These are phyloP conservation scores for Leucosporidium creatinivorum DNA, from an alignment of 768 basidiomycete genomes.

Conservation along the genomic window DNA sequence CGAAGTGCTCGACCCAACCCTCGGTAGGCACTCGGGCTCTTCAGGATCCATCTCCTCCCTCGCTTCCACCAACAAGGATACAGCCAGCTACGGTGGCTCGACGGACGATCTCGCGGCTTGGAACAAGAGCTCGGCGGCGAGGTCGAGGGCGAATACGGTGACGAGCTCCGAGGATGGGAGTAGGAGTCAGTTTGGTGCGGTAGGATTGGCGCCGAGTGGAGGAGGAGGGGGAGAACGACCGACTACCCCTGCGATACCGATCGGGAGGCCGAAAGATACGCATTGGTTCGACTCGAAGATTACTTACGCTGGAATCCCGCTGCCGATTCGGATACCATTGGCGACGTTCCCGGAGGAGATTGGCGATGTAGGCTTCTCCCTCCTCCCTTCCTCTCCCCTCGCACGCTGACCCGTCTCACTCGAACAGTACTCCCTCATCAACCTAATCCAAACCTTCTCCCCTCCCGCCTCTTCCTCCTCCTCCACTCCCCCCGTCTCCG, in stretches of 20 bases:
- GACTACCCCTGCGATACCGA: neutral
- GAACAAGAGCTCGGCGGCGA: neutral
- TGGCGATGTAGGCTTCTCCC: constrained; percentile 64
- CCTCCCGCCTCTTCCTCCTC: constrained; percentile 54
- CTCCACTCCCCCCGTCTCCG: constrained; percentile 44
- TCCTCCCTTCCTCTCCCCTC: neutral
- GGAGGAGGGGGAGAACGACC: neutral
- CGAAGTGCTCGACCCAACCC: constrained; percentile 8
- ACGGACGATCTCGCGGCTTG: constrained; percentile 5
- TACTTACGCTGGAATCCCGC: constrained; percentile 65
- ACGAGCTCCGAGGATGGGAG: constrained; percentile 3
- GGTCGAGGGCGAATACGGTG: constrained; percentile 21
- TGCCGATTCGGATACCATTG: constrained; percentile 77
- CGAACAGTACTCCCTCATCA: constrained; percentile 78
- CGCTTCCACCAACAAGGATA: neutral
- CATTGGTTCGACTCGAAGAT: constrained; percentile 87
- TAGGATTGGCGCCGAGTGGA: neutral
- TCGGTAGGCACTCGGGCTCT: neutral
- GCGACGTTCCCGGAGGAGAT: constrained; percentile 89
- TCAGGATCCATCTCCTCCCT: constrained; percentile 10
- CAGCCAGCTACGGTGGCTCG: neutral
- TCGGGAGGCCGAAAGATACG: constrained; percentile 59
- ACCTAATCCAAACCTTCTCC: constrained; percentile 76
- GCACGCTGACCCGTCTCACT: neutral
- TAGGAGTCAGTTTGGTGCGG: neutral